These are phyloP conservation scores for Trichoderma sp. DNA, from an alignment of 2,329 filamentous ascomycete genomes.

Conservation along the genomic window DNA sequence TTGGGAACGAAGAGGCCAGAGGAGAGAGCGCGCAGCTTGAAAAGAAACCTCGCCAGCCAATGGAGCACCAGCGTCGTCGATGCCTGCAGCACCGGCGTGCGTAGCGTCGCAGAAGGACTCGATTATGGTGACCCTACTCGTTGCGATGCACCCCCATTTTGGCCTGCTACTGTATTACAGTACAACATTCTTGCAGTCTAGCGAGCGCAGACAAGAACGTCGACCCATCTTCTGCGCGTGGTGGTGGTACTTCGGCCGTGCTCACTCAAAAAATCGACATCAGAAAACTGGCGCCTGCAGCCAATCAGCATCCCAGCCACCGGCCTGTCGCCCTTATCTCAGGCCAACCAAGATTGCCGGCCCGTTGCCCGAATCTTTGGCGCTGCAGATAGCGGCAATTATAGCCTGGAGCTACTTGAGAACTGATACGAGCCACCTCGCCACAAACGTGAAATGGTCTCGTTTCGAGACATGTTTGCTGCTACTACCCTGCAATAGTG, in stretches of 20 bases:
- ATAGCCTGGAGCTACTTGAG: constrained; percentile 15
- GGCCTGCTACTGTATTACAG: not conserved
- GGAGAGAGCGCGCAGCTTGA: not conserved
- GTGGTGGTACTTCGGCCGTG: constrained; percentile 30
- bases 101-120: not conserved
- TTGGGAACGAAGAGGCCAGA: not conserved
- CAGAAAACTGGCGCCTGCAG: constrained; percentile 41
- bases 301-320: constrained; percentile 42
- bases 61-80: not conserved
- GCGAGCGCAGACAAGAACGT: not conserved
- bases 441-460: not conserved
- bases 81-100: not conserved
- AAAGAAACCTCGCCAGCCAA: constrained; percentile 17
- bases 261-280: constrained; percentile 43
- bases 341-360: constrained; percentile 40
- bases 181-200: constrained; percentile 26
- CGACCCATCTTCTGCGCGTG: constrained; percentile 20
- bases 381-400: constrained; percentile 26
- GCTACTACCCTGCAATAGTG: not conserved
- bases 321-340: constrained; percentile 44
- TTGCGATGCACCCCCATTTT: constrained; percentile 4
- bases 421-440: constrained; percentile 10
- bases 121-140: not conserved
- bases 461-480: not conserved
- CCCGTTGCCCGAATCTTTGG: constrained; percentile 29